Conservation (phyloP, 345 rosid species). For the Aegle marmelos region DNA sequence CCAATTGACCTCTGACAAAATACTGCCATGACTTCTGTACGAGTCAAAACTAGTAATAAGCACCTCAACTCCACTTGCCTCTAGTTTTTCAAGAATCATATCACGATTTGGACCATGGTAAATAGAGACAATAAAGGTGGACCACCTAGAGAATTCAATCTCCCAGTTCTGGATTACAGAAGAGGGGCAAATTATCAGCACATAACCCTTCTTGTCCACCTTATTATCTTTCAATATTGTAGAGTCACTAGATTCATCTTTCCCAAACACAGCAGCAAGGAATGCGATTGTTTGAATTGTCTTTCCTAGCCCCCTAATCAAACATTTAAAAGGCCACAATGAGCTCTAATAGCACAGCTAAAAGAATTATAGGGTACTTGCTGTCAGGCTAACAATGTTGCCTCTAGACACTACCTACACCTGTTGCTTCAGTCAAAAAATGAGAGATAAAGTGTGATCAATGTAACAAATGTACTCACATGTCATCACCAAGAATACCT, state of each 20-base stretch:
- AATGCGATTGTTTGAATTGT: conserved; percentile 95
- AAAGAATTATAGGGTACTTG: not conserved
- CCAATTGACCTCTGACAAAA: conserved; percentile 70
- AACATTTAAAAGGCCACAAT: not conserved
- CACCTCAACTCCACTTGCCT: conserved; percentile 61
- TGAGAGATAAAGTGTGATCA: not conserved
- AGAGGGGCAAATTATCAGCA: conserved; percentile 77
- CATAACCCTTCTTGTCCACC: conserved; percentile 43
- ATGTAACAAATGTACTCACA: conserved; percentile 46
- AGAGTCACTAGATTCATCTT: conserved; percentile 50
- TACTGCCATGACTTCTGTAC: conserved; percentile 67
- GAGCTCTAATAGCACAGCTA: not conserved
- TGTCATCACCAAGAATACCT: conserved; percentile 96
- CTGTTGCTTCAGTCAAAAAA: not conserved
- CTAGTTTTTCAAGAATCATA: conserved; percentile 65
- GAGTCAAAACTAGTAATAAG: conserved; percentile 86
- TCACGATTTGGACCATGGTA: conserved; percentile 87
- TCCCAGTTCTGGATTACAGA: conserved; percentile 96
- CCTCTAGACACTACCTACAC: no score
- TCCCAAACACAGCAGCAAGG: conserved; percentile 76
- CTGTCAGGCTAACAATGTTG: no score
- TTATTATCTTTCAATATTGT: conserved; percentile 24
- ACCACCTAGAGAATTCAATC: conserved; percentile 84
- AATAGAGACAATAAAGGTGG: conserved; percentile 60
- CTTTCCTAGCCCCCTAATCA: conserved; percentile 86